These are phyloP conservation scores for Penicillium bovifimosum DNA, from an alignment of 495 filamentous ascomycete species.

Conservation along the genomic window DNA sequence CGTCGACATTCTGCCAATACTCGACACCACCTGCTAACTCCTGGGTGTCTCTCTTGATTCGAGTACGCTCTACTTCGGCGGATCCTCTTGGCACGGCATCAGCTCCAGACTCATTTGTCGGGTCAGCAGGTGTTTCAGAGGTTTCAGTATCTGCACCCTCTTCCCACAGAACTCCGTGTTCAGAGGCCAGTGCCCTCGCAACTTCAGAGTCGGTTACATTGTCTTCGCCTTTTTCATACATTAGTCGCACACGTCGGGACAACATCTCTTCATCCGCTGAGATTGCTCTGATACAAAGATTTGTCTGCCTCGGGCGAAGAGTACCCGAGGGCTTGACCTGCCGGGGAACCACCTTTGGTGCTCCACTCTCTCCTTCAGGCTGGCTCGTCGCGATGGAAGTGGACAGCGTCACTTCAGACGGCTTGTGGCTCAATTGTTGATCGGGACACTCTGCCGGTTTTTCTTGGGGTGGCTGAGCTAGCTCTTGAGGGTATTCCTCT, in stretches of 20 bases:
- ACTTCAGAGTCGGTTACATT: constrained; percentile 47
- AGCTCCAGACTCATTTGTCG: constrained; percentile 9
- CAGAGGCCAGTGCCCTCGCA: constrained; percentile 41
- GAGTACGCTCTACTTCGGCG: constrained; percentile 21
- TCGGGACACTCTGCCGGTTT: constrained; percentile 1
- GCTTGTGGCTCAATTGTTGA: constrained; percentile 1
- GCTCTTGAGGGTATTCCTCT: neutral
- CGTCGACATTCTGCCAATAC: constrained; percentile 90
- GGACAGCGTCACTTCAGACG: neutral
- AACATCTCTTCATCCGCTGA: constrained; percentile 81
- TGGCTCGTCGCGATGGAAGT: constrained; percentile 7
- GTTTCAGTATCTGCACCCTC: constrained; percentile 47
- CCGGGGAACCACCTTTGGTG: constrained; percentile 36
- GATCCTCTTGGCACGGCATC: constrained; percentile 22
- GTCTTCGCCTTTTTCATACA: constrained; percentile 76
- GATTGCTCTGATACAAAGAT: constrained; percentile 31
- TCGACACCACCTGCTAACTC: constrained; percentile 83
- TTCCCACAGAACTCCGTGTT: constrained; percentile 55
- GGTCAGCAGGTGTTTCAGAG: constrained; percentile 25
- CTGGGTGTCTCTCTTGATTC: constrained; percentile 45
- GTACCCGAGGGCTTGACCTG: constrained; percentile 29
- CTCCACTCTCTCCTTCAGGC: constrained; percentile 19
- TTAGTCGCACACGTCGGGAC: constrained; percentile 81
- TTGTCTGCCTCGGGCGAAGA: constrained; percentile 33
- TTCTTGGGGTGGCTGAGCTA: neutral